Evolutionary conservation across 495 filamentous ascomycete species (phyloP).

Genomic region (Annulohypoxylon bovei): DNA sequence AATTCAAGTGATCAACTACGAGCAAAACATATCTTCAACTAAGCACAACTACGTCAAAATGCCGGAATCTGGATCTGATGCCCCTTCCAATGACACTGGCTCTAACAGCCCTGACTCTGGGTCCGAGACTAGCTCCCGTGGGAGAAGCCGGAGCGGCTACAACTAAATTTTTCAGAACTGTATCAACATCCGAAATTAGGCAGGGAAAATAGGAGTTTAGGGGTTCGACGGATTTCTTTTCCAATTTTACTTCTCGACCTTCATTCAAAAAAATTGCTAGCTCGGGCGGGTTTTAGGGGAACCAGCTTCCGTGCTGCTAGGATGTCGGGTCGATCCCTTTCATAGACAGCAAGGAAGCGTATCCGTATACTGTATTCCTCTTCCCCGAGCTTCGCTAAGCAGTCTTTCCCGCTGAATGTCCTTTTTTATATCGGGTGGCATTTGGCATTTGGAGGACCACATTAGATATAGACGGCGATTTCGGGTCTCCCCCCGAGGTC

Average conservation of each 20-base stretch:
- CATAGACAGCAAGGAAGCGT: not conserved
- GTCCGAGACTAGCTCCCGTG: constrained; percentile 21
- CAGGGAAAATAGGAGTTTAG: constrained; percentile 25
- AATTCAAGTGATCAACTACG: not conserved
- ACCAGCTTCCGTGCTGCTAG: not conserved
- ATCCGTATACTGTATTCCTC: not conserved
- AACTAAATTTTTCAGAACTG: constrained; percentile 22
- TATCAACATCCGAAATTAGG: constrained; percentile 16
- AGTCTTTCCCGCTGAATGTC: not conserved
- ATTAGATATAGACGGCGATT: constrained; percentile 30
- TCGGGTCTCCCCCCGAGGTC: constrained; percentile 10
- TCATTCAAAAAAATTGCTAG: not conserved
- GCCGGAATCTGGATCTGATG: constrained; percentile 39
- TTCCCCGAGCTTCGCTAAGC: not conserved
- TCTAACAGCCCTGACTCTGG: constrained; percentile 31
- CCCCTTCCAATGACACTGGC: constrained; percentile 35
- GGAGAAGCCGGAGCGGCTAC: constrained; percentile 41
- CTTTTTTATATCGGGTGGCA: not conserved
- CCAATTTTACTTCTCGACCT: not conserved
- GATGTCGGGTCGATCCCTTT: not conserved
- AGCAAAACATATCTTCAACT: not conserved
- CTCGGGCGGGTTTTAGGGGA: not conserved
- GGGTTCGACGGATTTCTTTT: constrained; percentile 15
- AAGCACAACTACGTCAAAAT: constrained; percentile 22
- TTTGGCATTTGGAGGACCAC: constrained; percentile 10